These are phyloP conservation scores for Entonaema liquescens DNA, from an alignment of 495 filamentous ascomycete species.

Conservation along the genomic window DNA sequence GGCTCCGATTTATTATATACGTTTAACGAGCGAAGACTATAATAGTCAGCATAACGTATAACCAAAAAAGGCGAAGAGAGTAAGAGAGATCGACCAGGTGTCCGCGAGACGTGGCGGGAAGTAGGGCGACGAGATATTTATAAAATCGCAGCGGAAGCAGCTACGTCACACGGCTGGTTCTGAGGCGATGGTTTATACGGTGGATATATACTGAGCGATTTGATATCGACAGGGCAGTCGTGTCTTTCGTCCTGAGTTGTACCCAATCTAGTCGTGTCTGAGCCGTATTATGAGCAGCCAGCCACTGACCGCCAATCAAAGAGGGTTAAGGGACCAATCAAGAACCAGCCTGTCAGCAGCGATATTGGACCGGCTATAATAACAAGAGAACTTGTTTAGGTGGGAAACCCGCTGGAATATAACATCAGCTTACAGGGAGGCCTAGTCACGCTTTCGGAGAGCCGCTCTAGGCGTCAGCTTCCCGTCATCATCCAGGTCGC, in stretches of 20 bases:
- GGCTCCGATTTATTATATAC: background rate
- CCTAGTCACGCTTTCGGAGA: conserved; percentile 30
- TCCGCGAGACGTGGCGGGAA: background rate
- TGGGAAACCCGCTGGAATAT: conserved; percentile 37
- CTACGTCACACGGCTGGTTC: conserved; percentile 36
- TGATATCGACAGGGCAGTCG: conserved; percentile 15
- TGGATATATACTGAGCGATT: conserved; percentile 11
- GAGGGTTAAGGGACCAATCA: conserved; percentile 16
- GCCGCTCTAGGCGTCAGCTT: conserved; percentile 36
- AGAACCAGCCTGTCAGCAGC: conserved; percentile 21
- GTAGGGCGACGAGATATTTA: background rate
- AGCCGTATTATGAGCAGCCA: conserved; percentile 13
- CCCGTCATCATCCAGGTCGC: conserved; percentile 24
- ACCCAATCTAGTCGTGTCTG: conserved; percentile 11
- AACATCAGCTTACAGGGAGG: conserved; percentile 40
- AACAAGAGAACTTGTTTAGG: background rate
- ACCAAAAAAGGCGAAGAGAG: background rate
- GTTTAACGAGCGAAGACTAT: background rate
- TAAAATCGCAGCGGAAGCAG: conserved; percentile 19
- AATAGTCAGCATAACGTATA: conserved; percentile 6
- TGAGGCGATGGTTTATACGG: background rate
- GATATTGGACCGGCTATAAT: conserved; percentile 7
- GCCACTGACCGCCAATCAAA: conserved; percentile 25
- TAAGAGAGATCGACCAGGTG: conserved; percentile 1
- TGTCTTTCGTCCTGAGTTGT: background rate